A percentile compares a stretch with the other conserved stretches of the same genome.
phyloP scores from a whole-genome alignment of 139 green algal species.

The Medakamo hakoo region DNA sequence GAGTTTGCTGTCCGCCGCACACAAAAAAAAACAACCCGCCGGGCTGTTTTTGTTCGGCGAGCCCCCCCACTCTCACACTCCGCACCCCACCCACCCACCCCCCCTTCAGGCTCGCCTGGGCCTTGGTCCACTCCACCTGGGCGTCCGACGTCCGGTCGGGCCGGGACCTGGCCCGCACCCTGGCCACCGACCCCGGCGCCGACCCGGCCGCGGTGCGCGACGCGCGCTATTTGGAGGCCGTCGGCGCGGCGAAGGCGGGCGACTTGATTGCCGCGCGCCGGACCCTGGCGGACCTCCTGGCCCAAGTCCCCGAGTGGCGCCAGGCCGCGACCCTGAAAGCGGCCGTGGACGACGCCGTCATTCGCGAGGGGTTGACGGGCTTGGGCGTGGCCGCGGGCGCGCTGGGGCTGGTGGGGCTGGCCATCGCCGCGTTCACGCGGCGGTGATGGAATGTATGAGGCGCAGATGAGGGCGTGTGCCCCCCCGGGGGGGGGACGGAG shows the following conservation, averaged over 20 bases:
- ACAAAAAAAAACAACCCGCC: too few species aligned
- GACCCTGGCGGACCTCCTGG: not conserved
- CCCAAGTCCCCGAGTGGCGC: not conserved
- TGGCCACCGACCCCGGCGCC: not conserved
- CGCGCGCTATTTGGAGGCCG: not conserved
- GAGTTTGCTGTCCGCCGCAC: too few species aligned
- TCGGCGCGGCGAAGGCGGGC: not conserved
- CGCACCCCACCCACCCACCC: too few species aligned
- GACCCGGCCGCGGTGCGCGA: not conserved
- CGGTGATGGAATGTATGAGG: too few species aligned
- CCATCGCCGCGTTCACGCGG: not conserved
- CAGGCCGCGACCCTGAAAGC: not conserved
- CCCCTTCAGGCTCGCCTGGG: not conserved
- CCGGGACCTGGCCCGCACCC: not conserved
- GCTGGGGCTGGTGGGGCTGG: not conserved
- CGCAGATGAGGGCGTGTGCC: too few species aligned
- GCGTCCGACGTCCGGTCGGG: not conserved
- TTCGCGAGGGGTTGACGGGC: constrained; percentile 1
- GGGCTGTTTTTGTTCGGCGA: not conserved
- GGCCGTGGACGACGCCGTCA: constrained; percentile 1
- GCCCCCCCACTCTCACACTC: not conserved
- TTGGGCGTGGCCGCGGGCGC: not conserved
- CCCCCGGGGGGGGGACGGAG: too few species aligned
- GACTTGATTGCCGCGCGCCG: not conserved
- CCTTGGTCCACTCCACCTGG: not conserved